Evolutionary conservation across 177 flowering plant genomes (phyloP), one percentile per base, ranked within the genome.

Genomic region (Tripterygium wilfordii): DNA sequence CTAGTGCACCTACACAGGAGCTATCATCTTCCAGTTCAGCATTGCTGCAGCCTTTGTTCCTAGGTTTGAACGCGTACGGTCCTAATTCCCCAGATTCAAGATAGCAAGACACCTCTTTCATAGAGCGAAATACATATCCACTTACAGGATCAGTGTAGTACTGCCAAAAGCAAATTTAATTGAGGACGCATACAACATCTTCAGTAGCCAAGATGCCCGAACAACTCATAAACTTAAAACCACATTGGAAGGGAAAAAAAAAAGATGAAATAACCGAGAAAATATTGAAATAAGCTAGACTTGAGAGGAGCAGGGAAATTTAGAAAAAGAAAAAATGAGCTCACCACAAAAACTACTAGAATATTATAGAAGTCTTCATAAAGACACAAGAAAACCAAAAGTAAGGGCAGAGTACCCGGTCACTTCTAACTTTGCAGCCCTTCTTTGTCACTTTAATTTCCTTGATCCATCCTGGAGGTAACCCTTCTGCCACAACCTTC

Each of bases 111-210:
- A 54, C 72, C 26, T 67, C 79, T 53, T 52, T 74, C 65, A 71
- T 40, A 8, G 87, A 80, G 37, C 76, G 78, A 58, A 75, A 73
- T 36, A 61, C 28, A 40, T 58, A 64, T 46, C 79, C 77, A 56
- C 58, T 60, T 4, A 49, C 64, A 47, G 83, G 87, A 60, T 80
- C 87, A 51, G 33, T 73, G 62, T 72, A 80, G 45, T 44, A 67
- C 83, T 80, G 76, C 53, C 67, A 23, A 48, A 38, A 52, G 23
- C 28, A 43, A 15, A 40, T 12, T 20, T 18, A n/a, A n/a, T n/a
- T n/a, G 23, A n/a, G n/a, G n/a, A n/a, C n/a, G n/a, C n/a, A n/a
- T n/a, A n/a, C n/a, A n/a, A n/a, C n/a, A 29, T 27, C 20, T 39
- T 10, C 19, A 5, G 1, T 5, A 3, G 24, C 1, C 19, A 10